Base-by-base conservation (phyloP, 2,329 filamentous ascomycete species). In the Colletotrichum eremochloae region DNA sequence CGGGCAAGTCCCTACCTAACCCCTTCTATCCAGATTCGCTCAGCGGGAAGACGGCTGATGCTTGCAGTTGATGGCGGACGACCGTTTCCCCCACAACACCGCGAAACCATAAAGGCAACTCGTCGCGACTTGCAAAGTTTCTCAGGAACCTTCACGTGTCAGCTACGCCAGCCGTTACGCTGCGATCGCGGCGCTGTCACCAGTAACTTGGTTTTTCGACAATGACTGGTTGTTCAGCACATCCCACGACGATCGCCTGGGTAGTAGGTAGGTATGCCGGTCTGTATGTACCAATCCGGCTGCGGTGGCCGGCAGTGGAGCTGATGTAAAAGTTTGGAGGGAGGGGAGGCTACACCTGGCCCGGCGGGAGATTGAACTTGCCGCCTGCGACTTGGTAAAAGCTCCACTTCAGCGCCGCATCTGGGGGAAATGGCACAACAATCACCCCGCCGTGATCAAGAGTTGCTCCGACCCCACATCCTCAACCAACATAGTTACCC, bases 381-480 rank as follows among this genome's bases (percentile, higher is more conserved):
- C 57, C 64, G 63, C 57, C 44, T 38, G 60, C 50, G 61, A 61
- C 55, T 64, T 53, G 69, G 58, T 42, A 38, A 9, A n/a, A 64
- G 68, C 31, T 44, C 53, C 40, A 48, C 7, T 64, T 55, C 55
- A 72, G 64, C 46, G 46, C 55, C 55, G 38, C 24, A 20, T 58
- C 66, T 69, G 46, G 66, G 48, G 48, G 60, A 55, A 57, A 68
- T 60, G 69, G 66, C 29, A 42, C 55, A 72, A 72, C 53, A 55
- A 33, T 72, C 69, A 46, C 55, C 42, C 69, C 69, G 69, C 60
- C 11, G n/a, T 60, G 60, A 60, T 60, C 42, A 33, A 55, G 52
- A 72, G 58, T 72, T 69, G 61, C 55, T 56, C 69, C 66, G 69
- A 46, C 20, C 61, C 66, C 69, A 72, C 66, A 57, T 42, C 52